These are phyloP conservation scores for Diplodia mutila DNA, from an alignment of 2,329 filamentous ascomycete genomes.

Conservation along the genomic window DNA sequence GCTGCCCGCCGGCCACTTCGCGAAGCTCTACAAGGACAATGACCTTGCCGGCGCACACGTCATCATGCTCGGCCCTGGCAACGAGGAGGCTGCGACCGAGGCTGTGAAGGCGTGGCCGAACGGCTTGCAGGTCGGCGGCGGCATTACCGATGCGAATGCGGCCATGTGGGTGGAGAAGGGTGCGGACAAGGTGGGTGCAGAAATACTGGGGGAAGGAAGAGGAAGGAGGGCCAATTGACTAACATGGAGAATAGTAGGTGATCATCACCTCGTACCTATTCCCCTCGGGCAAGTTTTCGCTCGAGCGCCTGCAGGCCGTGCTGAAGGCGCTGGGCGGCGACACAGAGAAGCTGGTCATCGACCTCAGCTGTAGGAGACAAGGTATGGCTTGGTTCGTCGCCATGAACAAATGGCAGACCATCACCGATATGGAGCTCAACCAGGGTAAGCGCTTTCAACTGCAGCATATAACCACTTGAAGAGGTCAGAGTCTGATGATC, in stretches of 20 bases:
- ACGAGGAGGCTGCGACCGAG: conserved; percentile 77
- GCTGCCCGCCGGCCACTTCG: conserved; percentile 80
- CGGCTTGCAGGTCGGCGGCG: conserved; percentile 88
- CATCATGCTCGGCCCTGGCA: conserved; percentile 92
- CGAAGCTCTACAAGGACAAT: conserved; percentile 77
- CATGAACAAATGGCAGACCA: conserved; percentile 98
- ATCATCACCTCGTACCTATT: conserved; percentile 98
- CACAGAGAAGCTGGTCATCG: conserved; percentile 83
- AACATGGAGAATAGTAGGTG: conserved; percentile 63
- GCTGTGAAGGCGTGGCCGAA: conserved; percentile 78
- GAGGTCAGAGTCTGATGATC: neutral
- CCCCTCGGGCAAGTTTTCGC: conserved; percentile 79
- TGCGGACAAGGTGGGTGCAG: conserved; percentile 75
- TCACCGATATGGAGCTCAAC: conserved; percentile 94
- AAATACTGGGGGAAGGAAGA: neutral
- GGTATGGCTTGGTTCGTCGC: conserved; percentile 89
- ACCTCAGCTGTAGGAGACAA: conserved; percentile 84
- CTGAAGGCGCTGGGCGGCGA: conserved; percentile 73
- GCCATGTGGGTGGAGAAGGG: conserved; percentile 83
- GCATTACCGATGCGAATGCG: conserved; percentile 85
- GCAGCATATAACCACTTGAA: no score
- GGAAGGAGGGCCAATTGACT: neutral
- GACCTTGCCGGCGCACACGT: conserved; percentile 81
- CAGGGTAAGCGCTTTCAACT: conserved; percentile 65
- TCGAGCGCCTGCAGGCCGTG: conserved; percentile 73